These are phyloP conservation scores for Thyridium curvatum DNA, from an alignment of 2,329 filamentous ascomycete genomes.

Conservation along the genomic window DNA sequence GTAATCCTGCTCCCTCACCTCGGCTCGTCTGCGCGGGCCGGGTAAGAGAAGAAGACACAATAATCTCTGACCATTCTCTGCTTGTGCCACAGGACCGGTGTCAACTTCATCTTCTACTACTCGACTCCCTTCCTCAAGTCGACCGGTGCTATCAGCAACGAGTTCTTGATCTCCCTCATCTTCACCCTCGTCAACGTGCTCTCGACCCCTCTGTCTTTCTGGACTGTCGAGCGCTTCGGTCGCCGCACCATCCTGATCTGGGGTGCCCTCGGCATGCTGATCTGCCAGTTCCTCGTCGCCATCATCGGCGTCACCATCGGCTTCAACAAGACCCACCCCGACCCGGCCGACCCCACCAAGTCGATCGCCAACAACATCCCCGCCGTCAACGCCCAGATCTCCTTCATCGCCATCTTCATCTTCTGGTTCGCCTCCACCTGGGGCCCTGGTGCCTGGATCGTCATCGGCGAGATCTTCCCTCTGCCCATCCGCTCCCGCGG, in stretches of 20 bases:
- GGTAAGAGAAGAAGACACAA: no score
- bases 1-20: slow-evolving; percentile 6
- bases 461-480: slow-evolving; percentile 88
- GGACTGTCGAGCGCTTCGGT: slow-evolving; percentile 73
- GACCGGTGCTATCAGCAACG: slow-evolving; percentile 67
- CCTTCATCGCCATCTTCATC: slow-evolving; percentile 89
- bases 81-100: slow-evolving; percentile 55
- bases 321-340: slow-evolving; percentile 39
- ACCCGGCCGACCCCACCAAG: slow-evolving; percentile 33
- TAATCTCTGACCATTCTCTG: not conserved
- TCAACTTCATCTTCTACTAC: slow-evolving; percentile 92
- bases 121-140: slow-evolving; percentile 79
- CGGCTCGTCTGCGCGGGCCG: not conserved
- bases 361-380: slow-evolving; percentile 44
- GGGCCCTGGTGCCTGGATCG: slow-evolving; percentile 75
- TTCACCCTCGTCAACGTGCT: slow-evolving; percentile 83
- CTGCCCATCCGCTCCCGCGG: slow-evolving; percentile 83
- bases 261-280: slow-evolving; percentile 75
- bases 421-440: slow-evolving; percentile 88
- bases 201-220: slow-evolving; percentile 85
- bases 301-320: slow-evolving; percentile 63
- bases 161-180: slow-evolving; percentile 78
- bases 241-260: slow-evolving; percentile 74
- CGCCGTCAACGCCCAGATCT: slow-evolving; percentile 66
- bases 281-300: slow-evolving; percentile 83